Evolutionary conservation across 2,329 filamentous ascomycete species (phyloP).

Genomic region (Ceratocystis eucalypticola): DNA sequence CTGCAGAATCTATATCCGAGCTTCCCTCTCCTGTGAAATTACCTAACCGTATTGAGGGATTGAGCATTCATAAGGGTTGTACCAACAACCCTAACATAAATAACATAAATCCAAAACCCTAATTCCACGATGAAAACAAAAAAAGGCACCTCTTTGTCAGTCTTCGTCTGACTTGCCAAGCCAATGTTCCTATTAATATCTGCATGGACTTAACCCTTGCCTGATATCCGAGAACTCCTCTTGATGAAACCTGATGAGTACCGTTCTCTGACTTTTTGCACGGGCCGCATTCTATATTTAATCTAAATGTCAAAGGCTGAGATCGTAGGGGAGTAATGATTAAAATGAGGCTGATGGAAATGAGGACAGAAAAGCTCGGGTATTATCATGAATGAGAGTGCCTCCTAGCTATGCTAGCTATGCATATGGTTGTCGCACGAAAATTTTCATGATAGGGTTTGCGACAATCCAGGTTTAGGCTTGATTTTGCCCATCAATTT

Average conservation of each 20-base stretch:
- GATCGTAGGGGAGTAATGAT: neutral
- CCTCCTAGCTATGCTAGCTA: neutral
- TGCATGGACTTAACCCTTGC: neutral
- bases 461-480: neutral
- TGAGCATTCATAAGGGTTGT: neutral
- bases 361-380: neutral
- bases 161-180: neutral
- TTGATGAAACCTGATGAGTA: neutral
- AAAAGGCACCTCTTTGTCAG: neutral
- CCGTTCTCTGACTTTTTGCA: neutral
- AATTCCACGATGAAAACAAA: neutral
- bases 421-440: neutral
- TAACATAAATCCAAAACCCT: neutral
- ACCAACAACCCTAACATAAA: fast-evolving
- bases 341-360: neutral
- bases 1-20: neutral
- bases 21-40: neutral
- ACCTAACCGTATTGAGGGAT: too few relatives aligned
- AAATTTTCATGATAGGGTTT: neutral
- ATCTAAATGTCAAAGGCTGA: neutral
- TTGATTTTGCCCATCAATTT: neutral
- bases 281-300: neutral
- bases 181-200: neutral
- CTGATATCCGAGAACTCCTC: neutral
- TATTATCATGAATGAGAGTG: neutral